Evolutionary conservation across 129 eudicot genomes (phyloP).

Genomic region (Saussurea involucrata): DNA sequence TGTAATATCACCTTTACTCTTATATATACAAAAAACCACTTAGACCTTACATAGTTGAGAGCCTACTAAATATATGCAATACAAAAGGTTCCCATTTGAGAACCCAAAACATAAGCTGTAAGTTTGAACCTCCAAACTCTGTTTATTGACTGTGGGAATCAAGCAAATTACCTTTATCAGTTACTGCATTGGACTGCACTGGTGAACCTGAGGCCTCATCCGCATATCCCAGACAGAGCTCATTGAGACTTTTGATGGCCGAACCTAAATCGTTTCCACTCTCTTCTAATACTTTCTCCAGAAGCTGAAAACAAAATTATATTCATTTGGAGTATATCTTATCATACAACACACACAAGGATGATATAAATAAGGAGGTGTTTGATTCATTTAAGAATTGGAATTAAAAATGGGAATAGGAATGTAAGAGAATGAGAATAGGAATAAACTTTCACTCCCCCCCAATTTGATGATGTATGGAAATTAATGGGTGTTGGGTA

Average conservation of each 20-base stretch:
- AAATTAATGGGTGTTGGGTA: no score
- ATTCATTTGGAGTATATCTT: background rate
- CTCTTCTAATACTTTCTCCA: constrained; percentile 62
- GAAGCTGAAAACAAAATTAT: constrained; percentile 39
- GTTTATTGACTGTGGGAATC: background rate
- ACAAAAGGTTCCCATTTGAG: background rate
- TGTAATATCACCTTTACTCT: background rate
- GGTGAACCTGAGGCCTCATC: constrained; percentile 35
- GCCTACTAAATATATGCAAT: background rate
- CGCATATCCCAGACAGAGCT: constrained; percentile 53
- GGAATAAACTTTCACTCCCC: no score
- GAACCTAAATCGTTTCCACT: constrained; percentile 63
- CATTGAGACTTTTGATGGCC: constrained; percentile 69
- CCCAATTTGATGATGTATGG: no score
- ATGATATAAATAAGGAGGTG: background rate
- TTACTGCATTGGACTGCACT: constrained; percentile 25
- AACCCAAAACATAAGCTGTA: background rate
- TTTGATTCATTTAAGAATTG: no score
- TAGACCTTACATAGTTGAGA: background rate
- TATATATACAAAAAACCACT: background rate
- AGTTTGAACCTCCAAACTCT: background rate
- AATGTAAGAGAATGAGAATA: no score
- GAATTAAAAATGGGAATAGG: no score
- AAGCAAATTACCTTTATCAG: constrained; percentile 43
- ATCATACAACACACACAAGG: background rate